A percentile compares a stretch with the other conserved stretches of the same genome.
These are phyloP conservation scores for Dendrostoma leiphaemia DNA, from an alignment of 2,329 filamentous ascomycete genomes.

Conservation along the genomic window DNA sequence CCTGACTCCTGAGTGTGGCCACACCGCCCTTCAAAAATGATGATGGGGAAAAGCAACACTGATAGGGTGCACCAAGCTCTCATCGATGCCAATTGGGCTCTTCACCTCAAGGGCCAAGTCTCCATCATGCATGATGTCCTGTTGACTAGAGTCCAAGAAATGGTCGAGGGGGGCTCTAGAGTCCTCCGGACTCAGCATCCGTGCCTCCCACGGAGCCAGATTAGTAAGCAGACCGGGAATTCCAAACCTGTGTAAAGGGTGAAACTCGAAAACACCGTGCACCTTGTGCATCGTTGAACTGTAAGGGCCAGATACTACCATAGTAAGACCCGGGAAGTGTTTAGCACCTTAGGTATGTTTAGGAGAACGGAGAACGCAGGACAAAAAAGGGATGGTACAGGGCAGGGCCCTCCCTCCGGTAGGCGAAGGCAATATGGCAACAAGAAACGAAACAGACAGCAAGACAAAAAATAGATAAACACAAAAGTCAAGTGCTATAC, in stretches of 20 bases:
- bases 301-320: too few species aligned
- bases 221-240: conserved; percentile 6
- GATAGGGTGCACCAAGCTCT: conserved; percentile 8
- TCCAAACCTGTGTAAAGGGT: conserved; percentile 16
- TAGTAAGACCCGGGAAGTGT: too few species aligned
- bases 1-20: conserved; percentile 4
- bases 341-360: too few species aligned
- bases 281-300: conserved; percentile 8
- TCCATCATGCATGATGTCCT: conserved; percentile 14
- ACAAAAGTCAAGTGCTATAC: too few species aligned
- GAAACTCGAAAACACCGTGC: conserved; percentile 17
- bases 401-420: too few species aligned
- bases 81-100: conserved; percentile 7
- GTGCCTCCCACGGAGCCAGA: conserved; percentile 1
- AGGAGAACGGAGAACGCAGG: too few species aligned
- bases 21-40: conserved; percentile 10
- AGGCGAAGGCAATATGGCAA: too few species aligned
- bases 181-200: conserved; percentile 1
- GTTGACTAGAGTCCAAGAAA: neutral
- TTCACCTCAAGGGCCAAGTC: conserved; percentile 16
- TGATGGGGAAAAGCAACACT: too few species aligned
- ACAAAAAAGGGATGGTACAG: too few species aligned
- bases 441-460: too few species aligned
- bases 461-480: too few species aligned
- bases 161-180: conserved; percentile 10